Conservation (phyloP, 495 filamentous ascomycete species). For the Cetradonia linearis region DNA sequence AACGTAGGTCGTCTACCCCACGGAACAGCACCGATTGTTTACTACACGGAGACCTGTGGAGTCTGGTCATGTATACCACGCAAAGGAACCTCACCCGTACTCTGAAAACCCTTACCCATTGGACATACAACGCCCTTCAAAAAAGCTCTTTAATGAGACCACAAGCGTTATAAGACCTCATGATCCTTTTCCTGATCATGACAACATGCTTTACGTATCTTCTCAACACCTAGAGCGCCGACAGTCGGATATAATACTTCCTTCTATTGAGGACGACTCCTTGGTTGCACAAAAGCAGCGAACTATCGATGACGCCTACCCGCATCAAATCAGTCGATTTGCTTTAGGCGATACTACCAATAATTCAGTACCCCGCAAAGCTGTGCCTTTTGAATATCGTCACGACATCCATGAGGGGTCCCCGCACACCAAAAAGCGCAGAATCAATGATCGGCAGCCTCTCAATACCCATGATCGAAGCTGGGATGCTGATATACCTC, state of each 20-base stretch:
- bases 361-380: neutral
- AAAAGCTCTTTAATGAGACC: neutral
- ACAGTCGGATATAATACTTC: conserved; percentile 7
- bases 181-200: neutral
- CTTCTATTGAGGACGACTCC: conserved; percentile 12
- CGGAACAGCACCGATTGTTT: neutral
- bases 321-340: conserved; percentile 1
- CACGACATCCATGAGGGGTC: neutral
- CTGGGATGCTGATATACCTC: neutral
- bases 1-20: neutral
- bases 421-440: conserved; percentile 9
- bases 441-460: neutral
- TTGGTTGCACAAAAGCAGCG: neutral
- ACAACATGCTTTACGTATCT: neutral
- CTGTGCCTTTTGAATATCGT: neutral
- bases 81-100: neutral
- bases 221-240: neutral
- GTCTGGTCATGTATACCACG: neutral
- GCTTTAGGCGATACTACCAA: neutral
- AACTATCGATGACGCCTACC: neutral
- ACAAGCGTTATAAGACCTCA: neutral
- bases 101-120: neutral
- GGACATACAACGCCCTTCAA: neutral
- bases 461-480: neutral
- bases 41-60: neutral